Base-by-base conservation (phyloP, 148 eudicot species). In the Arctostaphylos glauca region DNA sequence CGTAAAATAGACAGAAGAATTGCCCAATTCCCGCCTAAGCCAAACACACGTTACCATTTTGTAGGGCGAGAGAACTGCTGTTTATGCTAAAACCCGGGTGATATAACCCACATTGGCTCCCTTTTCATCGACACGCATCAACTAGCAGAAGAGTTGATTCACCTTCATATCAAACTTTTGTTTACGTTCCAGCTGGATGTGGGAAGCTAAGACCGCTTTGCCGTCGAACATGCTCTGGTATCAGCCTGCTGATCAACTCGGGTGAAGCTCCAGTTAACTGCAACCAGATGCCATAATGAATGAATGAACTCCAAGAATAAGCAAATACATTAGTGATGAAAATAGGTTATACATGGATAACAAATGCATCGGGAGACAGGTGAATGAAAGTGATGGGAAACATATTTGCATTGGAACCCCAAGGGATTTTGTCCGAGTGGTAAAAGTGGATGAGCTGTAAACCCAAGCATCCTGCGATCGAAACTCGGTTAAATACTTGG, bases 251-350 rank as follows among this genome's bases (percentile, higher is more conserved):
- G 81, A 89, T 85, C 87, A 94, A 80, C 78, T 92, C 94, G 7
- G 93, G 92, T 9, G 93, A 86, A 53, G 93, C 93, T 86, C 92
- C 93, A 58, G 83, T 83, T 75, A 94, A 83, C 98, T 94, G 92
- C 85, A 83, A 21, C 71, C 46, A 60, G 1, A 64, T 49, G 19
- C 38, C 8, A 55, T 31, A 15, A 25, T 31, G 43, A 66, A 66
- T 12, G 71, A 16, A 66, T 66, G 44, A 66, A 66, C 12, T 52
- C 12, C 9, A 31, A 66, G 12, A 6, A 12, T 66, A 43, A 31
- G 31, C 70, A 64, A 23, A 3, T 64, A 64, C 41, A 13, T 0
- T n/a, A 60, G 21, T n/a, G n/a, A n/a, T n/a, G n/a, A 31, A 31
- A 31, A 31, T 31, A 31, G 38, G 38, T 31, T 31, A 31, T 31